Base-by-base conservation (phyloP, 2,329 filamentous ascomycete genomes). In the Leptoxyphium fumago region DNA sequence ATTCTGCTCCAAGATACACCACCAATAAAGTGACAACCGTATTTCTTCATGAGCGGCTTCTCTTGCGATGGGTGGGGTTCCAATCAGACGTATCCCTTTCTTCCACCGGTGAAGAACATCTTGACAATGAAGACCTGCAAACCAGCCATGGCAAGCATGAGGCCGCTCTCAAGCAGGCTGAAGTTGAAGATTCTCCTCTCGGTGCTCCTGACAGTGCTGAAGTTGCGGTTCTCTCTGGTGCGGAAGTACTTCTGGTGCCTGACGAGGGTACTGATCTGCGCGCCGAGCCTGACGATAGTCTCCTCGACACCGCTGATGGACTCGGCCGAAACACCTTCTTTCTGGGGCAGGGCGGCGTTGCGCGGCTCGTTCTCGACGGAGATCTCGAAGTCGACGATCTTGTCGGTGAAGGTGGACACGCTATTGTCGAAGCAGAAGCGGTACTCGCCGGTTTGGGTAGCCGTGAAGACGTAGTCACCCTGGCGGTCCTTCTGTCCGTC, bases 161-260 rank as follows among this genome's bases (percentile, higher is more conserved):
- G 79, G 50, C 77, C 74, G 52, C 84, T 83, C 71, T 98, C 91
- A 55, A 96, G 82, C 60, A 98, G 72, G 62, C 85, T 94, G 65
- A 98, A 94, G 68, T 95, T 96, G 70, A 95, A 87, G 58, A 98
- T 98, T 50, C 91, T 76, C 62, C 78, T 78, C 72, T 98, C 91
- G 36, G 91, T 98, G 69, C 88, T 95, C 64, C 85, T 77, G 56
- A 98, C 91, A 9, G 91, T 98, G 69, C 85, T 93, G 69, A 98
- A 96, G 69, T 98, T 98, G 49, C 91, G 78, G 74, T 98, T 98
- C 73, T 98, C 91, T 53, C 91, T 80, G 2, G 91, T 98, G 50
- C 93, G 84, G 79, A 98, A 98, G 72, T 98, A 98, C 65, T 98
- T 98, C 61, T 98, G 91, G 71, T 94, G 95, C 59, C 91, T 78